phyloP scores from a whole-genome alignment of 176 grass and related monocot species.

The Ampelocalamus luodianensis region DNA sequence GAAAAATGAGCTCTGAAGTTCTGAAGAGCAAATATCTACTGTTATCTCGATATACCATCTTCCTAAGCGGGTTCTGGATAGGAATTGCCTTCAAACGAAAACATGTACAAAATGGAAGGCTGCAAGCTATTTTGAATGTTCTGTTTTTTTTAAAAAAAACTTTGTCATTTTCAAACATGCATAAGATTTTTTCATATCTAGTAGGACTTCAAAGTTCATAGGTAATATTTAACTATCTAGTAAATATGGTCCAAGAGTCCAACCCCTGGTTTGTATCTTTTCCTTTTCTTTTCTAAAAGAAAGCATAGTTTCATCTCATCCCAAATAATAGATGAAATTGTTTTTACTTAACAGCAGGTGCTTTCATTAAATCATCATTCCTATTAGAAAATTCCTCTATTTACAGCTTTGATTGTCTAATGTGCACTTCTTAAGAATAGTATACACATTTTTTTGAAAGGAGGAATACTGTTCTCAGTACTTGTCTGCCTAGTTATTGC shows the following conservation, averaged over 20 bases:
- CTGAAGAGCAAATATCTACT: conserved; percentile 6
- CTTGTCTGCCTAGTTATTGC: background rate
- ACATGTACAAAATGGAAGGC: conserved; percentile 21
- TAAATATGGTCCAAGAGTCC: background rate
- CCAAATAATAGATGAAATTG: background rate
- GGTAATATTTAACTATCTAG: background rate
- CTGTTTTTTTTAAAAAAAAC: background rate
- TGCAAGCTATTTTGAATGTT: background rate
- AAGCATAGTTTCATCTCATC: conserved; percentile 5
- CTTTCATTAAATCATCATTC: background rate
- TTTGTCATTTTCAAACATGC: conserved; percentile 7
- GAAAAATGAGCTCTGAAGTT: background rate
- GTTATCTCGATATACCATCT: background rate
- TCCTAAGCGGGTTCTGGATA: background rate
- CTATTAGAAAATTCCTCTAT: background rate
- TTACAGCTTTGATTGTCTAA: conserved; percentile 5
- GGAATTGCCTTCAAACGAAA: background rate
- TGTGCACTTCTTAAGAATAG: background rate
- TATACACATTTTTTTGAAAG: background rate
- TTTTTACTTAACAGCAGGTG: background rate
- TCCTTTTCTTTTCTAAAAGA: background rate
- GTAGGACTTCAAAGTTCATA: background rate
- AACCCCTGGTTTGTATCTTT: background rate
- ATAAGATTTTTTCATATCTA: background rate
- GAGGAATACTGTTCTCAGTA: conserved; percentile 13